phyloP scores from a whole-genome alignment of 805 yeast genomes.

The Maudiozyma serrabonitensis region DNA sequence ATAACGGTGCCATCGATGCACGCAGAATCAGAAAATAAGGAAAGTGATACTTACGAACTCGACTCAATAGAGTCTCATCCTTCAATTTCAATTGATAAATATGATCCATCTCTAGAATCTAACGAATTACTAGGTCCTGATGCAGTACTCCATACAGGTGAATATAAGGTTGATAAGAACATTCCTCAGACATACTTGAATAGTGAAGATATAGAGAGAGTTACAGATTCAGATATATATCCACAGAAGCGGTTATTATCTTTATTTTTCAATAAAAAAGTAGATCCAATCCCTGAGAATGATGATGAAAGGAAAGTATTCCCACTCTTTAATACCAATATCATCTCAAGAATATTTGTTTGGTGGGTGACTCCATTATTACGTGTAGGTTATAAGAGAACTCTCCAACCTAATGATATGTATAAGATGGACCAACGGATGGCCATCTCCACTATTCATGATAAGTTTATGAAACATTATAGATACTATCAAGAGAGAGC shows the following conservation, averaged over 20 bases:
- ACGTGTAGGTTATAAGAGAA: constrained; percentile 60
- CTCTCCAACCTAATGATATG: constrained; percentile 56
- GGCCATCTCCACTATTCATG: constrained; percentile 34
- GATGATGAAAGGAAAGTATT: constrained; percentile 42
- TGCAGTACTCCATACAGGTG: constrained; percentile 14
- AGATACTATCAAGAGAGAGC: constrained; percentile 26
- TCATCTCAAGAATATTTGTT: constrained; percentile 40
- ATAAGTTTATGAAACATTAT: constrained; percentile 30
- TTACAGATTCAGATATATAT: constrained; percentile 27
- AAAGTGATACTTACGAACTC: no score
- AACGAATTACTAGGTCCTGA: no score
- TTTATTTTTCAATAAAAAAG: constrained; percentile 38
- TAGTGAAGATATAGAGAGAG: constrained; percentile 27
- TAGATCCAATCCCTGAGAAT: constrained; percentile 39
- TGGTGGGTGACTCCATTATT: constrained; percentile 63
- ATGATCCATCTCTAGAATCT: no score
- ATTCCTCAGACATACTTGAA: constrained; percentile 26
- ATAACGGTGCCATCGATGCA: no score
- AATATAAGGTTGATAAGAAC: constrained; percentile 19
- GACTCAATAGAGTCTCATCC: no score
- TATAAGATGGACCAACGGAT: constrained; percentile 36
- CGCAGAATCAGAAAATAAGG: no score
- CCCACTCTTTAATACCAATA: constrained; percentile 38
- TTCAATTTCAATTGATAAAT: no score
- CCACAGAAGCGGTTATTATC: constrained; percentile 43